A percentile compares a stretch with the other conserved stretches of the same genome.
phyloP scores from a whole-genome alignment of 768 basidiomycete species.

The Heimioporus sp. region DNA sequence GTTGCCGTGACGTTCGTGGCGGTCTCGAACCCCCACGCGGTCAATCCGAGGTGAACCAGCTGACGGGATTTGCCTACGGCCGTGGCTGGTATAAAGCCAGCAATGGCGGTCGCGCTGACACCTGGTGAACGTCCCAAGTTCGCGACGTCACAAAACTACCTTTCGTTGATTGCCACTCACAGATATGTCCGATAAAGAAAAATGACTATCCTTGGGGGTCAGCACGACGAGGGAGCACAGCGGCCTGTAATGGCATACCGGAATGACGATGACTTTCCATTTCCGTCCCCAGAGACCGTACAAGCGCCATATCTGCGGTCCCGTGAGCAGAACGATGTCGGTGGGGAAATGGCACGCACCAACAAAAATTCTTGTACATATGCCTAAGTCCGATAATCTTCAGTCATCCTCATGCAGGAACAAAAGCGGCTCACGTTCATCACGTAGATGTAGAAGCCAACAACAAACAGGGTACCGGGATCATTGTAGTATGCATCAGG shows the following conservation, averaged over 20 bases:
- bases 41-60: slow-evolving; percentile 7
- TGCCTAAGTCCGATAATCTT: slow-evolving; percentile 3
- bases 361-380: slow-evolving; percentile 18
- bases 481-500: slow-evolving; percentile 8
- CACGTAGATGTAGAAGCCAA: slow-evolving; percentile 17
- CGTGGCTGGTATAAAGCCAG: slow-evolving; percentile 11
- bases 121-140: background rate
- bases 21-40: slow-evolving; percentile 18
- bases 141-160: too few species aligned
- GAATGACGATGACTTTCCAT: slow-evolving; percentile 10
- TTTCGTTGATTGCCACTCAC: slow-evolving; percentile 10
- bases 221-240: background rate
- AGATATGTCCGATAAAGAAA: slow-evolving; percentile 15
- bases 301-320: slow-evolving; percentile 21
- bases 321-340: background rate
- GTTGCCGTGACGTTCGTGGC: slow-evolving; percentile 15
- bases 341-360: slow-evolving; percentile 1
- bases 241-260: slow-evolving; percentile 5
- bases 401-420: background rate
- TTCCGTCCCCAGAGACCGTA: slow-evolving; percentile 15
- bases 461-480: slow-evolving; percentile 5
- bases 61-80: slow-evolving; percentile 1
- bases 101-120: slow-evolving; percentile 16
- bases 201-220: slow-evolving; percentile 6
- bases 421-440: slow-evolving; percentile 14